Base-by-base conservation (phyloP, 1,284 basidiomycete species). In the Ustilago crameri region DNA sequence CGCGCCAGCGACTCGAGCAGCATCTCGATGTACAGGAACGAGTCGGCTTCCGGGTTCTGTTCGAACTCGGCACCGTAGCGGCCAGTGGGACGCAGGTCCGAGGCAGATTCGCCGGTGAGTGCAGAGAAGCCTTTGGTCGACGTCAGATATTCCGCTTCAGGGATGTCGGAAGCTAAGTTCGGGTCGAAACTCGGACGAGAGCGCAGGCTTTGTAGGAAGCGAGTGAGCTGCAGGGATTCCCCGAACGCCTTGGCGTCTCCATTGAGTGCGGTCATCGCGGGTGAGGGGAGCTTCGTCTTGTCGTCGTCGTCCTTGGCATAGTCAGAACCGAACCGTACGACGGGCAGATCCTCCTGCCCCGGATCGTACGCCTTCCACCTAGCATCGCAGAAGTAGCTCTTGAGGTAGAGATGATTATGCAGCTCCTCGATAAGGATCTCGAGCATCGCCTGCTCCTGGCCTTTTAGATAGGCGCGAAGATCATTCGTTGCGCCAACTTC, bases 401-500 rank as follows among this genome's bases (percentile, higher is more conserved):
- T 98, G 60, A 99, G 88, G 84, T 98, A 99, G n/a, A 99, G 85
- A 84, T 98, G 96, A 77, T 90, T 94, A 82, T 98, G 95, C 23
- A 99, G 87, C 82, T 99, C 96, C 74, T 99, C 96, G 17, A 96
- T 87, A 51, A 98, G 85, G 58, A 98, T 96, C 70, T 99, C 81
- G 42, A 83, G 73, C 60, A 83, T 79, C 8, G 76, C 65, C 14
- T 75, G 75, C 86, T 98, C 95, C 85, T 99, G 96, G 10, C 89
- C 87, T 32, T 87, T 85, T 42, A 98, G 88, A 85, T 98, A 98
- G 66, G 88, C 88, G 63, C 94, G 87, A 47, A 99, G 85, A 83
- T 99, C 96, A 15, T 91, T 87, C 37, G 97, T 87, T 4, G 95
- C 96, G 17, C 95, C 95, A 58, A 99, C 91, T 79, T 98, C 95